Evolutionary conservation across 805 yeast species (phyloP).

Genomic region (Candida nitratophila): DNA sequence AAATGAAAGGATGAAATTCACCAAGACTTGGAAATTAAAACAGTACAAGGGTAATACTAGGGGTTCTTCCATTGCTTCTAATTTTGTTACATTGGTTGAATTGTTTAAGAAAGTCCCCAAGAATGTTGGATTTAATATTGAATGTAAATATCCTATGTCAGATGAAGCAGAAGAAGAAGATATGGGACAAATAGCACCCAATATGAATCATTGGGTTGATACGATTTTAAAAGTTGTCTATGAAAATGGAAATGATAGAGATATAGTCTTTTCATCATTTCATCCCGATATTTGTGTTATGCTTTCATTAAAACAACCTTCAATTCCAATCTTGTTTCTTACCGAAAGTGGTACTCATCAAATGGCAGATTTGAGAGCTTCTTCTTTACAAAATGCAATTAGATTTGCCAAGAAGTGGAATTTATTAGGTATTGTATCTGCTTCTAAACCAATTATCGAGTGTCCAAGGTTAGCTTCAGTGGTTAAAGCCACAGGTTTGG

Average conservation of each 20-base stretch:
- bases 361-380: conserved; percentile 90
- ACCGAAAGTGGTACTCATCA: conserved; percentile 79
- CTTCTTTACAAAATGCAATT: conserved; percentile 84
- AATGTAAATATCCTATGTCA: conserved; percentile 90
- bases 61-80: conserved; percentile 84
- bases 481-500: conserved; percentile 86
- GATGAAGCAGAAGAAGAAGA: conserved; percentile 88
- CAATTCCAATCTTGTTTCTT: conserved; percentile 82
- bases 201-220: conserved; percentile 83
- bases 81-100: conserved; percentile 83
- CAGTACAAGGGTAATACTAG: conserved; percentile 91
- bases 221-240: conserved; percentile 75
- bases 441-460: conserved; percentile 76
- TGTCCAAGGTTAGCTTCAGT: conserved; percentile 87
- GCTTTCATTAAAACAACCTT: conserved; percentile 85
- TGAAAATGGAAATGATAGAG: conserved; percentile 72
- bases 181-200: conserved; percentile 78
- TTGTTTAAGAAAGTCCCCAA: conserved; percentile 75
- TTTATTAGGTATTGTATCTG: conserved; percentile 83
- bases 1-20: conserved; percentile 66
- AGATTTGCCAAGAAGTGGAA: conserved; percentile 90
- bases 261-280: conserved; percentile 85
- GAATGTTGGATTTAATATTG: conserved; percentile 88
- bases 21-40: conserved; percentile 81
- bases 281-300: conserved; percentile 89